Evolutionary conservation across 106 monocot species (phyloP), one percentile per base, ranked within the genome.

Genomic region (Dendrobium nobile): DNA sequence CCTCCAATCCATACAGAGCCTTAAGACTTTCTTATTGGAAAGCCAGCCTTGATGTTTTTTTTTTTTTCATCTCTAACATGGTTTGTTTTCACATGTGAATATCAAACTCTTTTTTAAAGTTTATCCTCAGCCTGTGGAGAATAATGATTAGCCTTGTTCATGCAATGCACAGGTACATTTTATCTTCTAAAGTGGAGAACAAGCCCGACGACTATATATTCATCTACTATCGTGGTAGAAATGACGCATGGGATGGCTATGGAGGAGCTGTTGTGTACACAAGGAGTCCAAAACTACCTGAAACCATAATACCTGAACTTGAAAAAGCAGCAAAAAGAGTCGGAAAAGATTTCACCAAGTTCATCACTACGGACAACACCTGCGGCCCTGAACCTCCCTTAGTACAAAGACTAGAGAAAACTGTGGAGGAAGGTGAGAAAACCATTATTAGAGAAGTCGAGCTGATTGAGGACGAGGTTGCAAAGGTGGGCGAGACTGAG

Each of bases 171-270:
- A 96, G 94, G 96, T 96, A 96, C 75, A 92, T 96, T 78, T 44
- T 96, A 16, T 96, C 96, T 64, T 96, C 96, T 4, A 92, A 86
- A 72, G 73, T 94, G 4, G 90, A 96, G 67, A 94, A 92, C 73
- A 87, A 87, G 82, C 58, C 80, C 31, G 96, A 96, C 42, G 96
- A 96, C 45, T 96, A 94, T 67, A 79, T 96, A 80, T 92, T 96
- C 78, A 87, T 96, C 17, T 96, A 96, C 67, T 96, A 96, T 70
- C 84, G 86, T 5, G 96, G 96, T 64, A 87, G 91, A 78, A 96
- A 96, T 85, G 96, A 96, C 77, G 96, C 96, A 74, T 96, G 96
- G 96, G 93, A 96, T 82, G 96, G 96, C 20, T 94, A 96, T 48
- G 96, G 96, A 75, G 96, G 96, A 8, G 87, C 96, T 51, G 92